phyloP scores from a whole-genome alignment of 306 rosid genomes.

The Carpinus viminea region DNA sequence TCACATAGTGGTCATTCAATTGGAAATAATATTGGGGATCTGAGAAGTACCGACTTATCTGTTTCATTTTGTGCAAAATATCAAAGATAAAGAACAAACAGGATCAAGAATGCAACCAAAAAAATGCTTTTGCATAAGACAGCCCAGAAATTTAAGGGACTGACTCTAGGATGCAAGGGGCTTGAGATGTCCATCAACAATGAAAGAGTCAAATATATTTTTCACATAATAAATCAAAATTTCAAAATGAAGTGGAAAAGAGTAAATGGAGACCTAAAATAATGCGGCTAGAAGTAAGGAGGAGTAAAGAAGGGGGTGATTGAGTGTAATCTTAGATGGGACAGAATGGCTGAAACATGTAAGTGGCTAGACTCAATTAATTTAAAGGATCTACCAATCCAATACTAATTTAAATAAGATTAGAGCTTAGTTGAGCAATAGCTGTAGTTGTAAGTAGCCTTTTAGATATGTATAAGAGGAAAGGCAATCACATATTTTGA shows the following conservation, averaged over 20 bases:
- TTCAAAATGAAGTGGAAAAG: neutral
- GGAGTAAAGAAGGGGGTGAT: neutral
- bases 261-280: neutral
- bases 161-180: neutral
- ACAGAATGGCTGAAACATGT: neutral
- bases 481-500: neutral
- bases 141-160: neutral
- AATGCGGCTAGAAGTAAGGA: neutral
- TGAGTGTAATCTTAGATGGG: neutral
- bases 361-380: neutral
- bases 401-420: neutral
- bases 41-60: slow-evolving; percentile 90
- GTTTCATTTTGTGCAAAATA: slow-evolving; percentile 29
- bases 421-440: neutral
- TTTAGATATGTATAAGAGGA: neutral
- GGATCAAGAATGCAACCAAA: neutral
- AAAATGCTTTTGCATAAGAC: neutral
- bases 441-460: neutral
- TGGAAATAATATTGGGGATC: slow-evolving; percentile 98
- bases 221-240: neutral
- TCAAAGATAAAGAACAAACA: slow-evolving; percentile 6
- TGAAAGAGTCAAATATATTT: neutral
- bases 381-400: neutral
- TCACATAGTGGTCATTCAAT: slow-evolving; percentile 92
- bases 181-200: neutral